Percentiles rank a stretch among this genome's conserved stretches.
These are phyloP conservation scores for Mytilinidion resinicola DNA, from an alignment of 495 filamentous ascomycete species.

Conservation along the genomic window DNA sequence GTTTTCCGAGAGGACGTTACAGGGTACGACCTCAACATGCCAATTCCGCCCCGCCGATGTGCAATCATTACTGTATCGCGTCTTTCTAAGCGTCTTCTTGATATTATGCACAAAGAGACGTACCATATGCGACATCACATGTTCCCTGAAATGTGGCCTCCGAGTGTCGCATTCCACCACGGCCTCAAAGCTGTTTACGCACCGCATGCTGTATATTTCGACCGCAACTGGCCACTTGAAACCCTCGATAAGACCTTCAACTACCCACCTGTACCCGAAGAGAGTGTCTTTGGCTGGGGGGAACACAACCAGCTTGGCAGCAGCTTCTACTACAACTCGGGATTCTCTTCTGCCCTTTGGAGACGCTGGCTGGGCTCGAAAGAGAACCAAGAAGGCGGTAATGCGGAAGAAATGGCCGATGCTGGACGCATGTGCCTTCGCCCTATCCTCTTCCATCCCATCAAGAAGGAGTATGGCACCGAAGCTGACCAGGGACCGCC, in stretches of 20 bases:
- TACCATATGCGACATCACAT: slow-evolving; percentile 35
- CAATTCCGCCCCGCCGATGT: slow-evolving; percentile 36
- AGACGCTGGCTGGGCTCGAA: slow-evolving; percentile 44
- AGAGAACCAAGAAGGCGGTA: slow-evolving; percentile 42
- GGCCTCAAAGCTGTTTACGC: slow-evolving; percentile 41
- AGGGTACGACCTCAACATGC: slow-evolving; percentile 36
- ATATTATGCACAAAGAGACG: slow-evolving; percentile 37
- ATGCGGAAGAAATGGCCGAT: slow-evolving; percentile 31
- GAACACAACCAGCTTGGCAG: slow-evolving; percentile 46
- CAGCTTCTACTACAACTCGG: slow-evolving; percentile 46
- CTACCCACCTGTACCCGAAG: slow-evolving; percentile 37
- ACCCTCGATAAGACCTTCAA: slow-evolving; percentile 37
- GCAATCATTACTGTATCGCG: slow-evolving; percentile 41
- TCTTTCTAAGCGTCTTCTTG: slow-evolving; percentile 35
- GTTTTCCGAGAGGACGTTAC: slow-evolving; percentile 40
- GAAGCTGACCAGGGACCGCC: background rate
- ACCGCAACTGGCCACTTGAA: slow-evolving; percentile 45
- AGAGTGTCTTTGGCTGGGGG: slow-evolving; percentile 44
- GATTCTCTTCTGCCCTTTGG: slow-evolving; percentile 42
- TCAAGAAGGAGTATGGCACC: slow-evolving; percentile 34
- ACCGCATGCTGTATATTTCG: slow-evolving; percentile 45
- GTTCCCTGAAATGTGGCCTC: slow-evolving; percentile 42
- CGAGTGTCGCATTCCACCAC: slow-evolving; percentile 36
- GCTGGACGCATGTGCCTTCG: slow-evolving; percentile 36
- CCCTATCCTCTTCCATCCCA: slow-evolving; percentile 34